phyloP scores from a whole-genome alignment of 345 rosid species.

The Geranium rotundifolium region DNA sequence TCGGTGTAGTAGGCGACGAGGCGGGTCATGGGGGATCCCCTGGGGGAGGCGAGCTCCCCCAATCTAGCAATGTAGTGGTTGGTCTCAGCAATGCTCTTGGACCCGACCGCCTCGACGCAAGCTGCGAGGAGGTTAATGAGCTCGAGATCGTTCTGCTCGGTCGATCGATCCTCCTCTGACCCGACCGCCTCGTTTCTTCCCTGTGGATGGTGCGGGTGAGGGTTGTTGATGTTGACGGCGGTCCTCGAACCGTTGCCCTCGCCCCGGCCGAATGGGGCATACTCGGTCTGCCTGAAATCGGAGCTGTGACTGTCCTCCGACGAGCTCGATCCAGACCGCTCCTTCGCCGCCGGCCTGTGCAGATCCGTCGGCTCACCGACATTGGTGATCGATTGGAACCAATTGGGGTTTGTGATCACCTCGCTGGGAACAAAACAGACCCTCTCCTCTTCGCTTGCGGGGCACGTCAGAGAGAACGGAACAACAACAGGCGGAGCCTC shows the following conservation, averaged over 20 bases:
- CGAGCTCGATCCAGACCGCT: constrained; percentile 71
- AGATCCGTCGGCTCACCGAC: constrained; percentile 54
- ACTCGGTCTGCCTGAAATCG: constrained; percentile 37
- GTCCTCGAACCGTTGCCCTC: constrained; percentile 47
- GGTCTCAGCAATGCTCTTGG: constrained; percentile 48
- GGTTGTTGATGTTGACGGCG: constrained; percentile 8
- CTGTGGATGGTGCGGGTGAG: constrained; percentile 28
- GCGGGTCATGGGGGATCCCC: constrained; percentile 59
- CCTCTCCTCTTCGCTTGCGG: constrained; percentile 54
- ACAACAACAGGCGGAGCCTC: constrained; percentile 21
- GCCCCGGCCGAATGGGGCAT: constrained; percentile 26
- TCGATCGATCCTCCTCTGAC: constrained; percentile 26
- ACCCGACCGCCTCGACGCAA: constrained; percentile 74
- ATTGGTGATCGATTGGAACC: constrained; percentile 73
- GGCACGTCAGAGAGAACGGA: constrained; percentile 64
- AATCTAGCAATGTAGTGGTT: constrained; percentile 58
- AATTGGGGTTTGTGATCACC: constrained; percentile 54
- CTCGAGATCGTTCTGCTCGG: constrained; percentile 55
- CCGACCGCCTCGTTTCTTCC: constrained; percentile 27
- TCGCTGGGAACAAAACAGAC: constrained; percentile 63
- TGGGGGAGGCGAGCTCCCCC: constrained; percentile 80
- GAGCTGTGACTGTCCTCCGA: constrained; percentile 71
- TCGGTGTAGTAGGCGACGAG: constrained; percentile 71
- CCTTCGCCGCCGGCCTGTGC: constrained; percentile 34
- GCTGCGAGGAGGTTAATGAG: constrained; percentile 58